Conservation (phyloP, 441 rosid species). For the Syzygium malaccense region DNA sequence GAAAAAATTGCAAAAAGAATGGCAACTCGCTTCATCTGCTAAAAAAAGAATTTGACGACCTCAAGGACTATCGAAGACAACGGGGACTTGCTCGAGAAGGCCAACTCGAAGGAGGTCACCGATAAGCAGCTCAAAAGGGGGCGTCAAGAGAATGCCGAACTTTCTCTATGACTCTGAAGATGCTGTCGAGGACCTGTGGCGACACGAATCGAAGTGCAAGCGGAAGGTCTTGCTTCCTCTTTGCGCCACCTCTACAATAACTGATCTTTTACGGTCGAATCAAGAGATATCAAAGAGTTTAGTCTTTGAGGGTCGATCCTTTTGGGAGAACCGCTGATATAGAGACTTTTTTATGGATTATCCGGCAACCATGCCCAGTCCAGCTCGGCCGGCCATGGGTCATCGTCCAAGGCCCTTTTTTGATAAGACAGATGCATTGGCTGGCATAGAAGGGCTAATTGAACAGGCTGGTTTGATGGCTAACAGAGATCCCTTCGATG, state of each 20-base stretch:
- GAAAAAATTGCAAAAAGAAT: too few relatives aligned
- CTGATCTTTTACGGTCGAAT: neutral
- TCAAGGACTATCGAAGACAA: neutral
- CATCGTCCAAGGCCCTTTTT: neutral
- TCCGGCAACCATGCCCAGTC: neutral
- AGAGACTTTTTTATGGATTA: too few relatives aligned
- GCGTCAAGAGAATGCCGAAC: neutral
- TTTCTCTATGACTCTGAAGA: neutral
- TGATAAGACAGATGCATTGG: neutral
- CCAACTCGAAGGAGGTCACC: neutral
- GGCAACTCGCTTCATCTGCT: neutral
- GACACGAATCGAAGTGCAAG: too few relatives aligned
- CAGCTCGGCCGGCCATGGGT: rapidly evolving
- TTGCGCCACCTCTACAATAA: too few relatives aligned
- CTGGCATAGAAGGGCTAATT: neutral
- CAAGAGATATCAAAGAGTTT: neutral
- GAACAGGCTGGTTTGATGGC: neutral
- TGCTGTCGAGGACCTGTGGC: neutral
- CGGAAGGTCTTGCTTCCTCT: too few relatives aligned
- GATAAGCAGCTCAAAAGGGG: too few relatives aligned
- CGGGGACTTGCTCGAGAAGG: neutral
- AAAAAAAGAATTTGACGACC: neutral
- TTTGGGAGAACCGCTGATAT: too few relatives aligned
- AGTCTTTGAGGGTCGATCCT: too few relatives aligned
- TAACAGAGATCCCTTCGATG: rapidly evolving